phyloP scores from a whole-genome alignment of 257 asterid species.

The Forsythia viridissima region DNA sequence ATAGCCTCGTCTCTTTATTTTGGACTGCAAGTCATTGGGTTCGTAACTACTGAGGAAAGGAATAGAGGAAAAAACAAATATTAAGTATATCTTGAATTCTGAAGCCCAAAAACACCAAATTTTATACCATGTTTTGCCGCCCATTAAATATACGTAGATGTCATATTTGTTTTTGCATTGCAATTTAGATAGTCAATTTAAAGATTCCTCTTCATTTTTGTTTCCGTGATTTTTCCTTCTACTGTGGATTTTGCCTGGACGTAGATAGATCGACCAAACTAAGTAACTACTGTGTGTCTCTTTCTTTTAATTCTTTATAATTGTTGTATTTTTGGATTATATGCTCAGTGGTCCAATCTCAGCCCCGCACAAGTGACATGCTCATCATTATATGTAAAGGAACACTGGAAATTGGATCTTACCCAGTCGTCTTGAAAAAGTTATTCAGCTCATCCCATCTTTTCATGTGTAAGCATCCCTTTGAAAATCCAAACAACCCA shows the following conservation, averaged over 20 bases:
- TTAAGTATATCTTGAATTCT: neutral
- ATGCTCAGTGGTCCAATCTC: neutral
- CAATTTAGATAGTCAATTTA: neutral
- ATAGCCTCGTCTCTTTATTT: neutral
- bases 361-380: neutral
- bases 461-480: constrained; percentile 77
- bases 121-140: neutral
- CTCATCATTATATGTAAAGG: neutral
- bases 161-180: neutral
- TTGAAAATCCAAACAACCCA: constrained; percentile 90
- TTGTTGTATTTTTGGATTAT: neutral
- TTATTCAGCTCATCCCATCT: constrained; percentile 93
- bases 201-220: neutral
- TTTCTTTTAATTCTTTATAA: neutral
- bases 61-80: neutral
- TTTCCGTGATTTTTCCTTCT: neutral
- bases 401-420: constrained; percentile 24
- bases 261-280: neutral
- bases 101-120: neutral
- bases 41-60: neutral
- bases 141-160: neutral
- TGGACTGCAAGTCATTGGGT: neutral
- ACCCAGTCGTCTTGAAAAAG: constrained; percentile 84
- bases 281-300: neutral
- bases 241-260: neutral